These are phyloP conservation scores for Colletotrichum karsti DNA, from an alignment of 2,329 filamentous ascomycete genomes.

Conservation along the genomic window DNA sequence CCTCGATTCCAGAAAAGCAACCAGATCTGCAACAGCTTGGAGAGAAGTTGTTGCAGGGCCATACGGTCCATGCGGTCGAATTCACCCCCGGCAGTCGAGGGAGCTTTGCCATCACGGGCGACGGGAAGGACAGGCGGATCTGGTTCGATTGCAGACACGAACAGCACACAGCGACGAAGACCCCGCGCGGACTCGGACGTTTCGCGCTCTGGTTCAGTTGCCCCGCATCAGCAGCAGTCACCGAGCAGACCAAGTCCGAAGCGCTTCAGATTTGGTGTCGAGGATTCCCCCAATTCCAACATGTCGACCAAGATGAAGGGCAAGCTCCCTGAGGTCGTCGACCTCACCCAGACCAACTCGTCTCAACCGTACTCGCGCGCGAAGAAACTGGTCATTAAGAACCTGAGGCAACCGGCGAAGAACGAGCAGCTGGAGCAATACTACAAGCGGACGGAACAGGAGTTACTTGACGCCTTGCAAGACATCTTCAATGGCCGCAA, in stretches of 20 bases:
- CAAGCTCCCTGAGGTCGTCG: slow-evolving; percentile 48
- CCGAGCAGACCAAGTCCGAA: slow-evolving; percentile 26
- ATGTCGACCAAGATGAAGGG: slow-evolving; percentile 44
- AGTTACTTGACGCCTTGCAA: slow-evolving; percentile 77
- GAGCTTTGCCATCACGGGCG: slow-evolving; percentile 30
- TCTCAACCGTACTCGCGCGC: slow-evolving; percentile 81
- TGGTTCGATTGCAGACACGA: slow-evolving; percentile 32
- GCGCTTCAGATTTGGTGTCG: slow-evolving; percentile 26
- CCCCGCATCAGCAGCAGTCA: slow-evolving; percentile 28
- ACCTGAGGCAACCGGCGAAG: slow-evolving; percentile 72
- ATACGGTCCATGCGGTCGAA: slow-evolving; percentile 30
- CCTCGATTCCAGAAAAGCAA: slow-evolving; percentile 1
- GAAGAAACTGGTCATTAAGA: slow-evolving; percentile 93
- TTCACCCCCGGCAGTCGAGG: slow-evolving; percentile 30
- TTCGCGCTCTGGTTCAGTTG: slow-evolving; percentile 34
- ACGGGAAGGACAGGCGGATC: slow-evolving; percentile 25
- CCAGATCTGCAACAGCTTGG: slow-evolving; percentile 28
- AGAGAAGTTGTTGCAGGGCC: slow-evolving; percentile 30
- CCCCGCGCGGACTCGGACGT: slow-evolving; percentile 45
- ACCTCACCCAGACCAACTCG: slow-evolving; percentile 44
- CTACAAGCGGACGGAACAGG: slow-evolving; percentile 77
- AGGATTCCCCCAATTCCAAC: slow-evolving; percentile 2
- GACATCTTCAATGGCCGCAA: slow-evolving; percentile 75
- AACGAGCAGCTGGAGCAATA: slow-evolving; percentile 76
- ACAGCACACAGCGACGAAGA: slow-evolving; percentile 46